Base-by-base conservation (phyloP, 169 alveolate species). In the Fabrea salina region DNA sequence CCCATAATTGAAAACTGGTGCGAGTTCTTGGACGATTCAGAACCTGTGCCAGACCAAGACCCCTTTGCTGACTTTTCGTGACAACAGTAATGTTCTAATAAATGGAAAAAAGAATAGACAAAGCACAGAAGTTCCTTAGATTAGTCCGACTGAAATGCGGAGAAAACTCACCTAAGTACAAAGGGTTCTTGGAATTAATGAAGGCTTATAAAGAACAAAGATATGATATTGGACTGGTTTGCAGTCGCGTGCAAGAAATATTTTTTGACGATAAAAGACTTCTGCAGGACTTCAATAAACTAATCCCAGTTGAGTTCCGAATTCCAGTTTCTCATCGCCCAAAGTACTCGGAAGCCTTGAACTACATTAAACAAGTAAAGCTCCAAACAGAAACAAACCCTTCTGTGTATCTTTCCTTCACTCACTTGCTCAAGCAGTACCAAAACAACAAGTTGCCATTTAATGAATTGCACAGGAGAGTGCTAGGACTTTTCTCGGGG, bases 141-240 rank as follows among this genome's bases (percentile, higher is more conserved):
- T 27, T 61, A 25, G 75, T 61, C 47, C 13, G 54, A 61, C 16
- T 16, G 25, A 61, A 33, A 27, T 61, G 54, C 56, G 37, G 75
- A 61, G 75, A 37, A n/a, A 25, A 61, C 30, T 22, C 25, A 33
- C 16, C 16, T 16, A 61, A 33, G 19, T 61, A 32, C 27, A 32
- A 61, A 61, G 47, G 37, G 25, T 61, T 61, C 54, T 33, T 61
- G 11, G 25, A 32, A 16, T n/a, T 61, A 25, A 61, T 61, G 75
- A 61, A 61, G 25, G 47, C 75, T 11, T 61, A n/a, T 33, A 61
- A 61, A 37, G 75, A 61, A 25, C 47, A 61, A 33, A 61, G 75
- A 32, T 56, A 56, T n/a, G 67, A 56, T 25, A 61, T 54, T 11
- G 75, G 37, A 37, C 22, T 19, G 16, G 56, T 61, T 22, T 61